A percentile compares a stretch with the other conserved stretches of the same genome.
Evolutionary conservation across 306 rosid genomes (phyloP).

Genomic region (Heteromeles arbutifolia): DNA sequence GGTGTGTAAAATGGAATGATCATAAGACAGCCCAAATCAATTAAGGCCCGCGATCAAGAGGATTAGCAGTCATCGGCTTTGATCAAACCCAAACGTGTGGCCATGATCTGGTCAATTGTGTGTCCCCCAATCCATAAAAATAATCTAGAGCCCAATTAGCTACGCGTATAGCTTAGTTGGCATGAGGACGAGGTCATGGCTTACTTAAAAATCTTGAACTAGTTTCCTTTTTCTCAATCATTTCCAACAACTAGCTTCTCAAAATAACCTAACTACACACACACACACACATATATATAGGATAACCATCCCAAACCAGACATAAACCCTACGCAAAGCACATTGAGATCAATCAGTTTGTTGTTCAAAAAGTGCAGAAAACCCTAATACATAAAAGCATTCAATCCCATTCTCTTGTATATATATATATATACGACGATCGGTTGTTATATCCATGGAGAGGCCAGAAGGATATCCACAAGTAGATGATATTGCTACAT

Average conservation of each 20-base stretch:
- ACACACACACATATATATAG: too few relatives aligned
- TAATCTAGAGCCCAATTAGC: not conserved
- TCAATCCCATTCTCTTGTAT: not conserved
- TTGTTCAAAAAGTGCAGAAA: not conserved
- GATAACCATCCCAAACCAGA: not conserved
- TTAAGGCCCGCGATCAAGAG: not conserved
- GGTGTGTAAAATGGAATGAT: too few relatives aligned
- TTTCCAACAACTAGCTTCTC: not conserved
- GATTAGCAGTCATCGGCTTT: not conserved
- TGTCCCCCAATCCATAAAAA: not conserved
- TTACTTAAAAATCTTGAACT: not conserved
- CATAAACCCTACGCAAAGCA: not conserved
- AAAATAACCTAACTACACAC: too few relatives aligned
- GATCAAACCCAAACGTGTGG: not conserved
- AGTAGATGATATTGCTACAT: not conserved
- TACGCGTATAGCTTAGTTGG: not conserved
- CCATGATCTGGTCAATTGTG: not conserved
- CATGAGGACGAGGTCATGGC: not conserved
- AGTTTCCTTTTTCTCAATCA: too few relatives aligned
- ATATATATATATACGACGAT: not conserved
- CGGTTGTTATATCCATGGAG: conserved; percentile 6
- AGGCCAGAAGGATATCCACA: conserved; percentile 23
- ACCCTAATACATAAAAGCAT: not conserved
- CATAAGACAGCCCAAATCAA: not conserved
- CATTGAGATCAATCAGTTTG: not conserved